Evolutionary conservation across 2,329 filamentous ascomycete genomes (phyloP).

Genomic region (Boeremia lycopersici): DNA sequence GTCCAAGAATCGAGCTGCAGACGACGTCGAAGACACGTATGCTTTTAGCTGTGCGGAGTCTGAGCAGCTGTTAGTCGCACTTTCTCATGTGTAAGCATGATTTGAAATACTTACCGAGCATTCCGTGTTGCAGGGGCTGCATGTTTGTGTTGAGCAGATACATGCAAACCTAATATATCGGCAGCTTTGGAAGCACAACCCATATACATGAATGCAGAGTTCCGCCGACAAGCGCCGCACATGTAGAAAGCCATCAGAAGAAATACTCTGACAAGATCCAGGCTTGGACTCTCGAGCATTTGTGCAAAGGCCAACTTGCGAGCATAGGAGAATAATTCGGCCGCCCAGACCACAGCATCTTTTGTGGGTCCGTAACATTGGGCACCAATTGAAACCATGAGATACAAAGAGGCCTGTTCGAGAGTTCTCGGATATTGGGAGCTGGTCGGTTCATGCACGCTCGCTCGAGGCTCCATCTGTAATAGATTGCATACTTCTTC

Average conservation of each 20-base stretch:
- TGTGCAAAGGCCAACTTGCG: conserved; percentile 57
- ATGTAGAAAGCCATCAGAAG: conserved; percentile 65
- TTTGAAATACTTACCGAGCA: conserved; percentile 17
- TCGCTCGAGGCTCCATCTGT: not conserved
- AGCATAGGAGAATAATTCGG: conserved; percentile 56
- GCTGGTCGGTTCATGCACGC: not conserved
- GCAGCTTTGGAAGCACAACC: conserved; percentile 65
- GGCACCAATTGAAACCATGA: conserved; percentile 60
- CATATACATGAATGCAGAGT: conserved; percentile 68
- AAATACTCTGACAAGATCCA: conserved; percentile 60
- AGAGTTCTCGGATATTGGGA: conserved; percentile 25
- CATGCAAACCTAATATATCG: conserved; percentile 56
- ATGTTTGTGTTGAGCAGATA: conserved; percentile 34
- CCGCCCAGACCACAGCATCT: conserved; percentile 21
- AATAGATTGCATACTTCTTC: conserved; percentile 6
- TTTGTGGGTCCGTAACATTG: conserved; percentile 48
- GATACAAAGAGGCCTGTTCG: conserved; percentile 39
- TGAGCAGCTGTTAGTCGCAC: conserved; percentile 19
- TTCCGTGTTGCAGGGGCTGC: conserved; percentile 8
- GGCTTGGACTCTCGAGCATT: conserved; percentile 61
- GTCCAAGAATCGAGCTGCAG: conserved; percentile 57
- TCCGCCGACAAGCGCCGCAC: conserved; percentile 63
- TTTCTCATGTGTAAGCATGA: too few relatives aligned
- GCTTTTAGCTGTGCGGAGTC: conserved; percentile 55
- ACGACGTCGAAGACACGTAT: conserved; percentile 56